phyloP scores from a whole-genome alignment of 192 early-diverging fungal species.

The Endogone sp. region DNA sequence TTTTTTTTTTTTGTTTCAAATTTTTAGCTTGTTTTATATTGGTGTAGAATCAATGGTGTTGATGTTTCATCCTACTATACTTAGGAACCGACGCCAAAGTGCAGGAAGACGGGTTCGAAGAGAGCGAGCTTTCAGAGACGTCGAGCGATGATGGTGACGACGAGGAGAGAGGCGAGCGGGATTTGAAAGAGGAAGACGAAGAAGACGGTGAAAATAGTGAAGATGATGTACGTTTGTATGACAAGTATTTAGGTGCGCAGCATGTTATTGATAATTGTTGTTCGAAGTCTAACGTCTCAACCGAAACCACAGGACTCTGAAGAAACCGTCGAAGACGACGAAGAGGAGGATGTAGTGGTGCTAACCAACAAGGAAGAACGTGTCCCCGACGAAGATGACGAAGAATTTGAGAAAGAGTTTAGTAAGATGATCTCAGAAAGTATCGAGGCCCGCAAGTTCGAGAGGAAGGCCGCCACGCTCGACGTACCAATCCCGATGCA shows the following conservation, averaged over 20 bases:
- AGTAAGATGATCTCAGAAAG: conserved; percentile 90
- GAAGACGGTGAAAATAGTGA: conserved; percentile 35
- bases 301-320: conserved; percentile 18
- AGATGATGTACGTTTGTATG: conserved; percentile 21
- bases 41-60: background rate
- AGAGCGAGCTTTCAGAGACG: conserved; percentile 24
- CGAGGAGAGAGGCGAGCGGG: conserved; percentile 26
- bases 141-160: conserved; percentile 35
- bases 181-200: conserved; percentile 37
- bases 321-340: conserved; percentile 50
- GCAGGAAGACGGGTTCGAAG: conserved; percentile 40
- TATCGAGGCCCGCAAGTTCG: conserved; percentile 76
- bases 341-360: conserved; percentile 70
- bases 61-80: background rate
- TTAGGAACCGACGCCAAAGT: conserved; percentile 23
- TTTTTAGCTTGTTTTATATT: background rate
- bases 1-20: conserved; percentile 6
- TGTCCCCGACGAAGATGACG: conserved; percentile 70
- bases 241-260: background rate
- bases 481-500: conserved; percentile 89
- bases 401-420: conserved; percentile 87
- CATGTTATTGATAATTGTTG: background rate
- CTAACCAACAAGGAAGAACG: conserved; percentile 55
- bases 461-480: conserved; percentile 70
- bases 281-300: background rate